A percentile compares a stretch with the other conserved stretches of the same genome.
Conservation (phyloP, 768 basidiomycete genomes). For the Glaciozyma antarctica region DNA sequence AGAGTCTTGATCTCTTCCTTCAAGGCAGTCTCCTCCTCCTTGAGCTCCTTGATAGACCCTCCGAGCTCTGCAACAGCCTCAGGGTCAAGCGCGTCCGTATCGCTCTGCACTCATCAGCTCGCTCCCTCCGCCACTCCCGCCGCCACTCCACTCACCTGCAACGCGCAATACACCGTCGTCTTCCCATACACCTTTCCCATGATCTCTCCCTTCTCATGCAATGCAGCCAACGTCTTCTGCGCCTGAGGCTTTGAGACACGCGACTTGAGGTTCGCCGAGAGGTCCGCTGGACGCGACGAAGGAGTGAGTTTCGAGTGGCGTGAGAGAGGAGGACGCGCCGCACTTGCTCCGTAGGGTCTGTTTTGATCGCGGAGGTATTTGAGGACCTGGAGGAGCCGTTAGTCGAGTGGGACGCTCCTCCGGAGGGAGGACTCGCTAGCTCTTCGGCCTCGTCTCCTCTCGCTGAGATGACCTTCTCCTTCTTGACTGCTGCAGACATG, state of each 20-base stretch:
- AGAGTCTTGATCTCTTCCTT: neutral
- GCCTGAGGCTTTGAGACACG: neutral
- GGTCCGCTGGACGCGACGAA: neutral
- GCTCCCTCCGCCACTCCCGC: neutral
- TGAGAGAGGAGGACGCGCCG: neutral
- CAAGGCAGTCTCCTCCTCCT: neutral
- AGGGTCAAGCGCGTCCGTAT: neutral
- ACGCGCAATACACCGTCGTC: neutral
- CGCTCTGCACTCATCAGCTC: neutral
- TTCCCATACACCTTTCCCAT: neutral
- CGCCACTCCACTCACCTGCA: neutral
- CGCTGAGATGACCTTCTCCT: neutral
- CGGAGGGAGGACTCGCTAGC: neutral
- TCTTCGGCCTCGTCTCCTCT: neutral
- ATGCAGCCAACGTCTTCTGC: neutral
- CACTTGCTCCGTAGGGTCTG: neutral
- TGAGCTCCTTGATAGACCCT: neutral
- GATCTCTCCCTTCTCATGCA: conserved; percentile 4
- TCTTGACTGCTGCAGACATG: neutral
- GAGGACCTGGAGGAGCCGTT: neutral
- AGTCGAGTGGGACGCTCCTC: neutral
- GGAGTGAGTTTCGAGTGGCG: neutral
- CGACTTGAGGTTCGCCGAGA: neutral
- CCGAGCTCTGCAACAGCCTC: neutral
- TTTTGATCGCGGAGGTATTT: neutral